These are phyloP conservation scores for Smittium mucronatum DNA, from an alignment of 371 early-diverging fungal genomes.

Conservation along the genomic window DNA sequence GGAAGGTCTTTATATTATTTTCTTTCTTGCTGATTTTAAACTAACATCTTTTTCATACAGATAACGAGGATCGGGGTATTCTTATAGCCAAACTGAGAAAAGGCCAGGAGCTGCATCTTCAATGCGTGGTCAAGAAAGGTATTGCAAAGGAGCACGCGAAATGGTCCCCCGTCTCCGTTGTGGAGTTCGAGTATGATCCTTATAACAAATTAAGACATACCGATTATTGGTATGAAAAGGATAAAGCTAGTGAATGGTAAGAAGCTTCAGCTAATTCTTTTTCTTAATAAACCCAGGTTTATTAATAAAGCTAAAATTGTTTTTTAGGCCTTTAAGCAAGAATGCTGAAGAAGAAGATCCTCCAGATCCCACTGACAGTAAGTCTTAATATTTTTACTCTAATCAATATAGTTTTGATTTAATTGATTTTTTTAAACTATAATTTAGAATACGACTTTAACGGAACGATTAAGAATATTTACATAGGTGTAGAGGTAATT, in stretches of 20 bases:
- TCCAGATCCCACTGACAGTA: neutral
- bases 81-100: constrained; percentile 83
- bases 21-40: neutral
- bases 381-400: neutral
- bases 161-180: constrained; percentile 92
- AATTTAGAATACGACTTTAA: constrained; percentile 1
- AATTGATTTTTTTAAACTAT: neutral
- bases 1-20: constrained; percentile 39
- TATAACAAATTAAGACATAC: constrained; percentile 89
- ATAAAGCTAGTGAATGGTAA: constrained; percentile 67
- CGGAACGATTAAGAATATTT: neutral
- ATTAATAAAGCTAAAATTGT: neutral
- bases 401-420: neutral
- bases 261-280: neutral
- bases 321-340: constrained; percentile 42
- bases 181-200: constrained; percentile 95
- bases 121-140: constrained; percentile 83
- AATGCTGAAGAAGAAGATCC: constrained; percentile 53
- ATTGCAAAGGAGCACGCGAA: constrained; percentile 97
- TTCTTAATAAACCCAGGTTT: neutral
- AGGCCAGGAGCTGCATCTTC: constrained; percentile 82
- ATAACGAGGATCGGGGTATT: constrained; percentile 55
- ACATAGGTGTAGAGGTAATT: constrained; percentile 1
- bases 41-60: neutral
- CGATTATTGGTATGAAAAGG: constrained; percentile 91